Evolutionary conservation across 2,329 filamentous ascomycete genomes (phyloP).

Genomic region (Trichoderma simmonsii): DNA sequence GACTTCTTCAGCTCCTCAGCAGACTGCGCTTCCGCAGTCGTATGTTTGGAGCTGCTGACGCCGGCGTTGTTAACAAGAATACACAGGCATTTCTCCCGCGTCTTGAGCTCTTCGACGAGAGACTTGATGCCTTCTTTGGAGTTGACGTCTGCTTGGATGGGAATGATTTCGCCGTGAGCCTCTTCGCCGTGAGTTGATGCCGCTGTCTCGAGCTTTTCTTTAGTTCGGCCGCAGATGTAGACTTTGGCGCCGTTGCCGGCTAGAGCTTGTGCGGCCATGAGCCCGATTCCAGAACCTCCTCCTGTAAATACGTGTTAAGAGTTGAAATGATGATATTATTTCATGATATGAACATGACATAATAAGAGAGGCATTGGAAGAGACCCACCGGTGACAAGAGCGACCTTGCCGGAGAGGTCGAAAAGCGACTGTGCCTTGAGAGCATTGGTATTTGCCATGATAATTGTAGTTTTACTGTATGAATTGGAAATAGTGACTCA

Average conservation of each 20-base stretch:
- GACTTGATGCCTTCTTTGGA: conserved; percentile 56
- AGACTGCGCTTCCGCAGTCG: background rate
- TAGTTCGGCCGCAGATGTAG: conserved; percentile 65
- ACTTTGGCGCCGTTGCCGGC: conserved; percentile 66
- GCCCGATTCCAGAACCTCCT: conserved; percentile 61
- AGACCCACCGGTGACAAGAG: conserved; percentile 42
- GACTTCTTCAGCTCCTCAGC: conserved; percentile 54
- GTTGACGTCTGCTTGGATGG: conserved; percentile 60
- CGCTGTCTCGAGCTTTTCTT: conserved; percentile 59
- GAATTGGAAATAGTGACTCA: background rate
- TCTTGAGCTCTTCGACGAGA: conserved; percentile 56
- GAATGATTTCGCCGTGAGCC: conserved; percentile 53
- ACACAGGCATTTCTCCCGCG: conserved; percentile 56
- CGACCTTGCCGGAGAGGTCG: conserved; percentile 41
- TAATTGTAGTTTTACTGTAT: background rate
- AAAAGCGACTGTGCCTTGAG: conserved; percentile 37
- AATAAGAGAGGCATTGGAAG: background rate
- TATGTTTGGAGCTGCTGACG: conserved; percentile 49
- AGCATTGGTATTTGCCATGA: background rate
- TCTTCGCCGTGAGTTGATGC: conserved; percentile 56
- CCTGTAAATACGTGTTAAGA: conserved; percentile 28
- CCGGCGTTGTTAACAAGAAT: conserved; percentile 69
- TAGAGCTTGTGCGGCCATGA: conserved; percentile 67
- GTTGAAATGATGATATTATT: background rate
- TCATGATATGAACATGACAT: background rate